Base-by-base conservation (phyloP, 768 basidiomycete genomes). In the Imleria badia region DNA sequence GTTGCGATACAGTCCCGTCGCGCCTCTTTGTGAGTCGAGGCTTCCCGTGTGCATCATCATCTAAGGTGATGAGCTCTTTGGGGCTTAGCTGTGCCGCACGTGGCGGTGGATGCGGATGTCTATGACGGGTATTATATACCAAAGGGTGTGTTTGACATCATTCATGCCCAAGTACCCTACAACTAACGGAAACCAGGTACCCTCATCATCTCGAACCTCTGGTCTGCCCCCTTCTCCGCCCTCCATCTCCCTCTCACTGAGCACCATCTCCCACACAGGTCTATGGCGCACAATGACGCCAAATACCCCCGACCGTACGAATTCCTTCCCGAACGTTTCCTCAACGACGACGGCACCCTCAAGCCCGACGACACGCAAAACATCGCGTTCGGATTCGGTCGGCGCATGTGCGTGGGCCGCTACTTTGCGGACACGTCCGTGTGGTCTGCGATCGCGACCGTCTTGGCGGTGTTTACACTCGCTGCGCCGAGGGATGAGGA, bases 71-170 rank as follows among this genome's bases (percentile, higher is more conserved):
- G 6, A 22, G 13, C 8, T 49, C 15, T 35, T 20, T 46, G 12
- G 43, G 20, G 13, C 22, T 36, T n/a, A 61, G 70, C 66, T 9
- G 23, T 72, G 19, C 65, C 71, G 1, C 73, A 73, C 52, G 48
- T 53, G 13, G 34, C 63, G 1, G 73, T 73, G 1, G 58, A 73
- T 44, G 76, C 73, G 39, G 77, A 79, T 40, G 53, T 71, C 26
- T 79, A 78, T 51, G 65, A 69, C 22, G 73, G 76, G 13, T 78
- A 80, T 54, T 64, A 77, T 10, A 85, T 85, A 44, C 83, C 82
- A 9, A 73, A 75, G 51, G 56, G 53, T 51, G 33, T 23, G 43
- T 60, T 42, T 14, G n/a, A 30, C 35, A 35, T 17, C 15, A 7
- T 35, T 23, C 41, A 23, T n/a, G n/a, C n/a, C n/a, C n/a, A n/a